Evolutionary conservation across 257 asterid genomes (phyloP).

Genomic region (Agastache rugosa): DNA sequence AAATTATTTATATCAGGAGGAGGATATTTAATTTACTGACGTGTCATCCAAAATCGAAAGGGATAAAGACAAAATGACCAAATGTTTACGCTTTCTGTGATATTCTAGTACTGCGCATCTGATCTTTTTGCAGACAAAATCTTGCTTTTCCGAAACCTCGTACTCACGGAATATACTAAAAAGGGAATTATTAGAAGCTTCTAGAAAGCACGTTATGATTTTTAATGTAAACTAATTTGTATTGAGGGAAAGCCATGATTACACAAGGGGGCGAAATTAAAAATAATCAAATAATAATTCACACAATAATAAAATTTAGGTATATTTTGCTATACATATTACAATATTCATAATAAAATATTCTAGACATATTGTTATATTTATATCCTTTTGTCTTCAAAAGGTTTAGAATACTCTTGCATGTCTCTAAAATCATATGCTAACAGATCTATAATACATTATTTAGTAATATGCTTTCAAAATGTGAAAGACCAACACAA

Average conservation of each 20-base stretch:
- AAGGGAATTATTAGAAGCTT: constrained; percentile 37
- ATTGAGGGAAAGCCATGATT: no score
- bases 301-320: neutral
- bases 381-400: neutral
- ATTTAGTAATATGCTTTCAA: neutral
- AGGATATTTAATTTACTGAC: constrained; percentile 37
- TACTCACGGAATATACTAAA: constrained; percentile 34
- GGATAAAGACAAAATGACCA: neutral
- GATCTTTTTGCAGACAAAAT: constrained; percentile 30
- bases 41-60: constrained; percentile 24
- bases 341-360: neutral
- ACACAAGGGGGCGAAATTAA: neutral
- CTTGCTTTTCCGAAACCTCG: constrained; percentile 34
- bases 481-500: neutral
- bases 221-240: neutral
- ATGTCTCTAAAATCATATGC: neutral
- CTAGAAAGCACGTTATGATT: neutral
- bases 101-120: constrained; percentile 18
- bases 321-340: neutral
- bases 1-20: neutral
- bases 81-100: neutral
- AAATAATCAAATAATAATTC: neutral
- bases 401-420: neutral
- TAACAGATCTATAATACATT: neutral
- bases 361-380: neutral